Percentiles rank a stretch among this genome's conserved stretches.
phyloP scores from a whole-genome alignment of 2,329 filamentous ascomycete species.

The Neocucurbitaria cava region DNA sequence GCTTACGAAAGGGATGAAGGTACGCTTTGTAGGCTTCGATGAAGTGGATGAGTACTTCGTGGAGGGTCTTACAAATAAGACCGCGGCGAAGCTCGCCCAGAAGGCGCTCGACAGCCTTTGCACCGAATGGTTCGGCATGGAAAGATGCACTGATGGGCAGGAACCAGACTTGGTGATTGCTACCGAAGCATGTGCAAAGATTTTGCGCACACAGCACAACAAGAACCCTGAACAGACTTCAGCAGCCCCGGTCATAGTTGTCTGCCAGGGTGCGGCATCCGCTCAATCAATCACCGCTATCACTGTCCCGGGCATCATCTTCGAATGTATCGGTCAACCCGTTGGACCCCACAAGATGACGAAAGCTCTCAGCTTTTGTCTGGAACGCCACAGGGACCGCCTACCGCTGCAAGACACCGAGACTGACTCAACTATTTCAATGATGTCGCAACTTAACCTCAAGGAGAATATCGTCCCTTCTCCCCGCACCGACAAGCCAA shows the following conservation, averaged over 20 bases:
- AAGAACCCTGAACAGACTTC: slow-evolving; percentile 22
- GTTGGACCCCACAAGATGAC: slow-evolving; percentile 49
- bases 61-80: slow-evolving; percentile 42
- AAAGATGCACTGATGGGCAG: slow-evolving; percentile 22
- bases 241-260: slow-evolving; percentile 39
- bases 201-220: slow-evolving; percentile 35
- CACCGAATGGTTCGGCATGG: slow-evolving; percentile 47
- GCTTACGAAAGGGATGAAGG: slow-evolving; percentile 38
- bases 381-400: slow-evolving; percentile 39
- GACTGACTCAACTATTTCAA: slow-evolving; percentile 18
- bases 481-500: slow-evolving; percentile 11
- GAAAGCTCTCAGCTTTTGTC: slow-evolving; percentile 43
- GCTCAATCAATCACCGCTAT: slow-evolving; percentile 45
- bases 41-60: slow-evolving; percentile 41
- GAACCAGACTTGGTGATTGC: slow-evolving; percentile 40
- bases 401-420: slow-evolving; percentile 14
- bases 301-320: slow-evolving; percentile 42
- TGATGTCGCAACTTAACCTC: slow-evolving; percentile 32
- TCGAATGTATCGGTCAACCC: slow-evolving; percentile 46
- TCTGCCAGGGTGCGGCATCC: slow-evolving; percentile 45
- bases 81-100: slow-evolving; percentile 34
- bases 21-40: slow-evolving; percentile 45
- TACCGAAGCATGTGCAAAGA: slow-evolving; percentile 41
- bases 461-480: slow-evolving; percentile 28
- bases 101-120: slow-evolving; percentile 44